Evolutionary conservation across 2,329 filamentous ascomycete genomes (phyloP), one percentile per base, ranked within the genome.

Genomic region (Cladobotryum protrusum): DNA sequence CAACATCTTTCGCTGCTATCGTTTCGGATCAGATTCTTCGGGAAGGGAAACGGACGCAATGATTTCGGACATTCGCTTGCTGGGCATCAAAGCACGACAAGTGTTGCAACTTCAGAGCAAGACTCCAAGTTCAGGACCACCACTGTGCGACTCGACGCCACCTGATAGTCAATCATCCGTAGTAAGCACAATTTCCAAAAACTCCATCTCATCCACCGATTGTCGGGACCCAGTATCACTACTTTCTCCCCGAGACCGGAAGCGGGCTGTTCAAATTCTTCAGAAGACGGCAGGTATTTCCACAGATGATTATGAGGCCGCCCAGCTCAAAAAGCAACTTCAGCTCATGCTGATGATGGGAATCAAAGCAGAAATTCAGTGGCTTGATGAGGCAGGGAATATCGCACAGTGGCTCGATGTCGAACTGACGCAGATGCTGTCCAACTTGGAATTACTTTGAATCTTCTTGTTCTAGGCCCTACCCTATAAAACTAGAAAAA

Each of bases 291-390:
- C 61, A 6, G 57, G 58, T 1, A 61, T 63, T 7, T 56, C 57
- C 0, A 14, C 55, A 1, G 54, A 55, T 4, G 63, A 68, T 11
- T 54, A 56, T 0, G 63, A 70, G 2, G 68, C 71, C 2, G 47
- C 57, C 0, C 67, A 72, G 6, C 68, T 80, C 54, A 67, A 68
- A 29, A 65, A 66, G 3, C 84, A 90, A 58, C 57, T 92, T 14
- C 87, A 89, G 59, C 58, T 75, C 1, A 90, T 92, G 86, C 67
- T 92, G 17, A 77, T 87, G 69, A 69, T 91, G 45, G 85, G 86
- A 47, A 59, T 83, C 43, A 93, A 92, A 60, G 85, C 85, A 0
- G 88, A 93, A 61, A 87, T 92, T 45, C 86, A 93, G 59, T 77
- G 82, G 15, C 66, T 88, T 6, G 83, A 87, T 48, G 71, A 78